Conservation (phyloP, 2,329 filamentous ascomycete species). For the Amylocarpus encephaloides region DNA sequence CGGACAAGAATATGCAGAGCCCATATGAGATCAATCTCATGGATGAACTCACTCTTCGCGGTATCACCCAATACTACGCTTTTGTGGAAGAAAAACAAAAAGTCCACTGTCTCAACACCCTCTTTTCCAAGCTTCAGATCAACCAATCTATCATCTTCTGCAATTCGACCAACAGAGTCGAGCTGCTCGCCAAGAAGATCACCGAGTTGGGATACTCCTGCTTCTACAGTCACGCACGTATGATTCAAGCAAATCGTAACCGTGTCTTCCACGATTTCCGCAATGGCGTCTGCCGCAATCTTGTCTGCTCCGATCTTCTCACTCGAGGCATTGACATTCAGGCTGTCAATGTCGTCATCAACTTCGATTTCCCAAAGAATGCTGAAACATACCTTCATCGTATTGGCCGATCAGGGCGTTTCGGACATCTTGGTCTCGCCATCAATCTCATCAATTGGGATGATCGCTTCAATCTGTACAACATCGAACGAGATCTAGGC, state of each 20-base stretch:
- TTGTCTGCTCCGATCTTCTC: constrained; percentile 94
- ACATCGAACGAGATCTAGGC: constrained; percentile 93
- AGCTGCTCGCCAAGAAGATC: constrained; percentile 97
- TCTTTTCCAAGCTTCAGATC: constrained; percentile 98
- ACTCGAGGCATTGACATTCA: constrained; percentile 99
- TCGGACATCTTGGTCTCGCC: constrained; percentile 91
- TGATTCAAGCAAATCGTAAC: constrained; percentile 95
- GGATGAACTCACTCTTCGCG: constrained; percentile 95
- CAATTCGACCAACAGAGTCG: constrained; percentile 97
- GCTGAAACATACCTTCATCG: constrained; percentile 98
- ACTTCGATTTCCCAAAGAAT: constrained; percentile 99
- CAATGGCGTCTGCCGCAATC: constrained; percentile 93
- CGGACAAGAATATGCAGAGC: constrained; percentile 92
- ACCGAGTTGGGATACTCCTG: constrained; percentile 98
- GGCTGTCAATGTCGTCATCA: constrained; percentile 98
- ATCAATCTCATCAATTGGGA: constrained; percentile 99
- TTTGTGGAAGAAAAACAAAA: constrained; percentile 99
- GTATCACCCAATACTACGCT: constrained; percentile 98
- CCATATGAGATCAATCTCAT: constrained; percentile 99
- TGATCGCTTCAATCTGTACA: constrained; percentile 96
- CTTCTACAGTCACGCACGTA: constrained; percentile 98
- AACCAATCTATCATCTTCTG: constrained; percentile 99
- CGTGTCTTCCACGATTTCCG: constrained; percentile 99
- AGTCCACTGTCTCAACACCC: constrained; percentile 96
- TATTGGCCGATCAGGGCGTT: constrained; percentile 94